These are phyloP conservation scores for Talaromyces stipitatus DNA, from an alignment of 495 filamentous ascomycete species.

Conservation along the genomic window DNA sequence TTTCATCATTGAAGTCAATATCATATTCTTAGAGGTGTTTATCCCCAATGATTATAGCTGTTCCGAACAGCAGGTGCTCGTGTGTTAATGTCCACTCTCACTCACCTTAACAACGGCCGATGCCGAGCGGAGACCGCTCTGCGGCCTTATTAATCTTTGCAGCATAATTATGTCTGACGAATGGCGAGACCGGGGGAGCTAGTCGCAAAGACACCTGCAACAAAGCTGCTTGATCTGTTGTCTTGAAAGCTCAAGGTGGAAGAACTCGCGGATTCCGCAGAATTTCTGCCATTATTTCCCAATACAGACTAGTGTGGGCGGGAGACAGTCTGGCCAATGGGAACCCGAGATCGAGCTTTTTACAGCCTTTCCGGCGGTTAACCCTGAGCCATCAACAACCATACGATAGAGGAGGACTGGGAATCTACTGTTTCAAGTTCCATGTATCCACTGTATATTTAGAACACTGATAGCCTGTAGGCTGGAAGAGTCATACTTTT, in stretches of 20 bases:
- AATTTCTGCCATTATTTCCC: slow-evolving; percentile 5
- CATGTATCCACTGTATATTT: neutral
- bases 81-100: neutral
- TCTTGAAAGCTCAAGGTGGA: neutral
- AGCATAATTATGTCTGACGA: slow-evolving; percentile 38
- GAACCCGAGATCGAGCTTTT: neutral
- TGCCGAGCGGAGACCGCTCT: slow-evolving; percentile 39
- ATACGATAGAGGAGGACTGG: neutral
- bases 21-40: neutral
- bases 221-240: neutral
- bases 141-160: slow-evolving; percentile 41
- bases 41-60: neutral
- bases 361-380: neutral
- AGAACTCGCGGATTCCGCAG: neutral
- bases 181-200: neutral
- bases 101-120: slow-evolving; percentile 28
- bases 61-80: neutral
- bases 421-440: slow-evolving; percentile 2
- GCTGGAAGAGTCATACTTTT: neutral
- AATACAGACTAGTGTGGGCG: neutral
- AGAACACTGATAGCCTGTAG: slow-evolving; percentile 1
- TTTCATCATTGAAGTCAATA: slow-evolving; percentile 16
- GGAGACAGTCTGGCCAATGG: neutral
- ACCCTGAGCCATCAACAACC: neutral
- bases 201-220: neutral